Conservation (phyloP, 208 protist species). For the Leishmania guyanensis region DNA sequence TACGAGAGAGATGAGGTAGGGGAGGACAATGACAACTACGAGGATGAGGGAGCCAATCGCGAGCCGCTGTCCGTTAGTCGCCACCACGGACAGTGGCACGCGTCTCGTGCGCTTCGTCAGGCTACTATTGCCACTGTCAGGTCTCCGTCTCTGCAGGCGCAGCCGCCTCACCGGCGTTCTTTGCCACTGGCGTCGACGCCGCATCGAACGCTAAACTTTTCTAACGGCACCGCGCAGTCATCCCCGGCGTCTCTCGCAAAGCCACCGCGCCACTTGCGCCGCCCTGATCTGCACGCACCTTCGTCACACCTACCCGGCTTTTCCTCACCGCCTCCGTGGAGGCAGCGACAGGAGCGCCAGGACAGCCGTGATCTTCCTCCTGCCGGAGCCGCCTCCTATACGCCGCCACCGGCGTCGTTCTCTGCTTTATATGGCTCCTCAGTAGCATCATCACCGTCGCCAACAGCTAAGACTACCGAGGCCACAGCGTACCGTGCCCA, state of each 20-base stretch:
- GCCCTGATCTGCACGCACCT: constrained; percentile 18
- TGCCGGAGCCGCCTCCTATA: background rate
- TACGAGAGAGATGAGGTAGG: background rate
- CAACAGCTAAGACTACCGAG: background rate
- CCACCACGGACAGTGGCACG: background rate
- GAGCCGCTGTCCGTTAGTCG: background rate
- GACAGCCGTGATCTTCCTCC: background rate
- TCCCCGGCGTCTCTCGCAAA: constrained; percentile 22
- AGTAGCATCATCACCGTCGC: constrained; percentile 1
- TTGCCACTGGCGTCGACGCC: constrained; percentile 12
- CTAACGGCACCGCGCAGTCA: constrained; percentile 5
- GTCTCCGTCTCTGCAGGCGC: background rate
- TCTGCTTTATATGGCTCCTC: background rate
- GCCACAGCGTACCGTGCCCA: constrained; percentile 22
- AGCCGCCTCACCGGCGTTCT: background rate
- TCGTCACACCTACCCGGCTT: background rate
- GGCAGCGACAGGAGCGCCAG: constrained; percentile 3
- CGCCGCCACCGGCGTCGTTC: background rate
- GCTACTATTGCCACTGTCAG: background rate
- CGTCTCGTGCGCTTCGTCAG: background rate
- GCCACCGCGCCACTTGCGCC: constrained; percentile 17
- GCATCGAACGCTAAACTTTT: constrained; percentile 19
- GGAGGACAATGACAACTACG: background rate
- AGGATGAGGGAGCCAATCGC: background rate
- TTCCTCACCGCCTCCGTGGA: constrained; percentile 12